phyloP scores from a whole-genome alignment of 225 moss, liverwort and hornwort species.

The Polytrichum commune region DNA sequence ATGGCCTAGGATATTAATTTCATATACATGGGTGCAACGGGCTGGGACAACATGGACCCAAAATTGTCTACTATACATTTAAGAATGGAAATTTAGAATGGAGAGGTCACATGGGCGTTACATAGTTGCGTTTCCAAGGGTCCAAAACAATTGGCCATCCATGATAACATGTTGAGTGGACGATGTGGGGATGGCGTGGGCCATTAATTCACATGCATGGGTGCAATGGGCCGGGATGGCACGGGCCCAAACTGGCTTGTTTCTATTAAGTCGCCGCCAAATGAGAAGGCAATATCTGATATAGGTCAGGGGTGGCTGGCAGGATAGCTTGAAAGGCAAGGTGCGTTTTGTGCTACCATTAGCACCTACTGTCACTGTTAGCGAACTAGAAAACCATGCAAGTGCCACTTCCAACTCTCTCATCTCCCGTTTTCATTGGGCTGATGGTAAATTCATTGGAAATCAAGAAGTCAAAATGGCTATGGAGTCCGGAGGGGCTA shows the following conservation, averaged over 20 bases:
- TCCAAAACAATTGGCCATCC: not conserved
- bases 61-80: no score
- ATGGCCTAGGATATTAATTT: no score
- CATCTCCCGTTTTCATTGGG: constrained; percentile 68
- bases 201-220: no score
- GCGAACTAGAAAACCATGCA: constrained; percentile 52
- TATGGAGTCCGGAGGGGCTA: constrained; percentile 2
- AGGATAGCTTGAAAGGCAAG: constrained; percentile 73
- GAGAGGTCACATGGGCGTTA: no score
- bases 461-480: constrained; percentile 8
- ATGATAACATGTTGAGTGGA: not conserved
- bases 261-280: not conserved
- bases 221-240: no score
- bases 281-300: constrained; percentile 12
- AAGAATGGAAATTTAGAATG: no score
- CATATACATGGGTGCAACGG: no score
- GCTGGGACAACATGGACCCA: no score
- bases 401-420: constrained; percentile 52
- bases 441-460: constrained; percentile 37
- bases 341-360: constrained; percentile 81
- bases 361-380: constrained; percentile 70
- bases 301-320: constrained; percentile 39
- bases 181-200: no score
- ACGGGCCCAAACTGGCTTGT: not conserved
- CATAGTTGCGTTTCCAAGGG: no score